Evolutionary conservation across 176 grass and related monocot genomes (phyloP).

Genomic region (Puya raimondii): DNA sequence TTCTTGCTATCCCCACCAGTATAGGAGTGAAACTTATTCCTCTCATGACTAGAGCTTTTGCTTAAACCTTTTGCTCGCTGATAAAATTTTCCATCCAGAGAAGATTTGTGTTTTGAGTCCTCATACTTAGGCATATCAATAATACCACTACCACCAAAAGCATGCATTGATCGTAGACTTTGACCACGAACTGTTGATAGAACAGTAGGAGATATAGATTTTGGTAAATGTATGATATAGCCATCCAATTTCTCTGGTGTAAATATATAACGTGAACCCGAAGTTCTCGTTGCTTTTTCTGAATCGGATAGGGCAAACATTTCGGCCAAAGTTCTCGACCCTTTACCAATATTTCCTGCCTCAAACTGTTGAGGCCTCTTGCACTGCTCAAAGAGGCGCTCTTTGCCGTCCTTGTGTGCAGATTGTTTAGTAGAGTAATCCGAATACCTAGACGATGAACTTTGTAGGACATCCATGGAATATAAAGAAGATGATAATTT

Average conservation of each 20-base stretch:
- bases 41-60: constrained; percentile 11
- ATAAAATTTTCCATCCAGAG: constrained; percentile 7
- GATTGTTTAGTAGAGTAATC: not conserved
- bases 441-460: constrained; percentile 15
- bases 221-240: constrained; percentile 46
- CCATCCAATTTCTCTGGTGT: constrained; percentile 7
- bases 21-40: constrained; percentile 18
- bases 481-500: not conserved
- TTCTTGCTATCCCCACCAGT: constrained; percentile 26
- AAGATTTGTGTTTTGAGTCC: not conserved
- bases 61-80: constrained; percentile 17
- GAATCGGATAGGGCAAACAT: constrained; percentile 64
- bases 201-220: constrained; percentile 20
- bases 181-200: constrained; percentile 11
- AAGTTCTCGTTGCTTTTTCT: constrained; percentile 32
- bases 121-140: not conserved
- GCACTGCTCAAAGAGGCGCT: not conserved
- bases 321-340: constrained; percentile 44
- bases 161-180: constrained; percentile 11
- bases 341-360: constrained; percentile 15
- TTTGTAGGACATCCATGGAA: not conserved
- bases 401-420: not conserved
- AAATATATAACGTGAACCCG: constrained; percentile 2
- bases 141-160: not conserved
- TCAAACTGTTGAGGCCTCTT: constrained; percentile 8